Evolutionary conservation across 1,284 basidiomycete genomes (phyloP).

Genomic region (Thecaphora thlaspeos): DNA sequence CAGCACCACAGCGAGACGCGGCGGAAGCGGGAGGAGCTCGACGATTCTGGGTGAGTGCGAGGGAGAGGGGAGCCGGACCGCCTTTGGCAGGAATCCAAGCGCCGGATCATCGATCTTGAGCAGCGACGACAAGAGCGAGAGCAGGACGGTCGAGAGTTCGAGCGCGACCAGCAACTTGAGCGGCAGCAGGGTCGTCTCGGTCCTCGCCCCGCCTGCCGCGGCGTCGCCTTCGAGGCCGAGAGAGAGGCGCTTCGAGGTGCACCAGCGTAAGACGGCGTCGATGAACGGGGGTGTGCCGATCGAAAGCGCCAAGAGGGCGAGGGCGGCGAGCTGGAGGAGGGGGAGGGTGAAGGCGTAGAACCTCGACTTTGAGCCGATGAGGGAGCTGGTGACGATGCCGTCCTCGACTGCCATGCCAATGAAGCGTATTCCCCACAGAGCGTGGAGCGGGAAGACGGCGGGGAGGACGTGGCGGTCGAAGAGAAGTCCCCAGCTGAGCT

Average conservation of each 20-base stretch:
- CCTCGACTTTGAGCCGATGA: slow-evolving; percentile 19
- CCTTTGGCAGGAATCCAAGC: slow-evolving; percentile 14
- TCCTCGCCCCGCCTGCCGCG: not conserved
- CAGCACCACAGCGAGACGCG: slow-evolving; percentile 11
- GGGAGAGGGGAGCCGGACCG: slow-evolving; percentile 27
- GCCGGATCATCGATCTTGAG: slow-evolving; percentile 21
- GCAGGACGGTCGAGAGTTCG: slow-evolving; percentile 11
- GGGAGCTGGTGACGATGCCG: slow-evolving; percentile 19
- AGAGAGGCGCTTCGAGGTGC: slow-evolving; percentile 9
- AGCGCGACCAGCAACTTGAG: slow-evolving; percentile 20
- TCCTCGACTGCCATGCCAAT: slow-evolving; percentile 33
- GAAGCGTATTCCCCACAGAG: slow-evolving; percentile 30
- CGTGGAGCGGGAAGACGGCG: slow-evolving; percentile 22
- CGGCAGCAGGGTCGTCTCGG: slow-evolving; percentile 7
- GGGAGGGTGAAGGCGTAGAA: slow-evolving; percentile 24
- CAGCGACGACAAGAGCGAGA: slow-evolving; percentile 20
- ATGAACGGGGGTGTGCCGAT: slow-evolving; percentile 12
- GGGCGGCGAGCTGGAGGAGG: slow-evolving; percentile 18
- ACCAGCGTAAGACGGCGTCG: slow-evolving; percentile 3
- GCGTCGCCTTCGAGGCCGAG: slow-evolving; percentile 9
- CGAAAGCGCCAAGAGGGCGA: slow-evolving; percentile 11
- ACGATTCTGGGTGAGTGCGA: slow-evolving; percentile 29
- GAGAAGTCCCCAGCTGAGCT: slow-evolving; percentile 28
- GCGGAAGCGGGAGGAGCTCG: slow-evolving; percentile 22
- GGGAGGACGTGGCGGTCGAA: slow-evolving; percentile 30